A percentile compares a stretch with the other conserved stretches of the same genome.
Conservation (phyloP, 2,329 filamentous ascomycete genomes). For the Colletotrichum godetiae region DNA sequence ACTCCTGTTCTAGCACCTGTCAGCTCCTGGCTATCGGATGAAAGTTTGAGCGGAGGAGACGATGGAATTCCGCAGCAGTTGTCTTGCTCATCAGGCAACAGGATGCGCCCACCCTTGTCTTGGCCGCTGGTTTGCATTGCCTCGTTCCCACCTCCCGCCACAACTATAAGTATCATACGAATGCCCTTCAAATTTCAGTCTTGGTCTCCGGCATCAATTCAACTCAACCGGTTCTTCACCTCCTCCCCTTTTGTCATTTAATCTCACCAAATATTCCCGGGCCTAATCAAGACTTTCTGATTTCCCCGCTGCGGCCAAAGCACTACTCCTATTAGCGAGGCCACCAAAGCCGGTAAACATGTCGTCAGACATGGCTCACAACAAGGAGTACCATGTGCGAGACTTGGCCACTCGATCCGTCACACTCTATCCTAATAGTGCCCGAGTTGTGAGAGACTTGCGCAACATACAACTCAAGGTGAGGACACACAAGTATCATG, state of each 20-base stretch:
- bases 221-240: background rate
- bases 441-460: slow-evolving; percentile 71
- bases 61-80: background rate
- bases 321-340: background rate
- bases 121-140: background rate
- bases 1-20: background rate
- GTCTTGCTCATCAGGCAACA: background rate
- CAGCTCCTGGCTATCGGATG: background rate
- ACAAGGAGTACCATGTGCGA: slow-evolving; percentile 64
- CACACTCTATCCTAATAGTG: slow-evolving; percentile 70
- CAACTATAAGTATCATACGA: background rate
- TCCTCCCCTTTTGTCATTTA: background rate
- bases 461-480: slow-evolving; percentile 62
- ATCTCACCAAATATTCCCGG: background rate
- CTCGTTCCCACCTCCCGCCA: background rate
- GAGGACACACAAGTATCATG: slow-evolving; percentile 20
- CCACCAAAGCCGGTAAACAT: background rate
- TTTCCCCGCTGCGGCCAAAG: background rate
- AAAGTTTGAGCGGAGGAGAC: background rate
- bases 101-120: background rate
- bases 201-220: background rate
- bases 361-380: slow-evolving; percentile 55
- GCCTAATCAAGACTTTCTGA: background rate
- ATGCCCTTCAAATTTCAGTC: background rate
- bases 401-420: slow-evolving; percentile 70